Conservation (phyloP, 768 basidiomycete species). For the Mycena polygramma region DNA sequence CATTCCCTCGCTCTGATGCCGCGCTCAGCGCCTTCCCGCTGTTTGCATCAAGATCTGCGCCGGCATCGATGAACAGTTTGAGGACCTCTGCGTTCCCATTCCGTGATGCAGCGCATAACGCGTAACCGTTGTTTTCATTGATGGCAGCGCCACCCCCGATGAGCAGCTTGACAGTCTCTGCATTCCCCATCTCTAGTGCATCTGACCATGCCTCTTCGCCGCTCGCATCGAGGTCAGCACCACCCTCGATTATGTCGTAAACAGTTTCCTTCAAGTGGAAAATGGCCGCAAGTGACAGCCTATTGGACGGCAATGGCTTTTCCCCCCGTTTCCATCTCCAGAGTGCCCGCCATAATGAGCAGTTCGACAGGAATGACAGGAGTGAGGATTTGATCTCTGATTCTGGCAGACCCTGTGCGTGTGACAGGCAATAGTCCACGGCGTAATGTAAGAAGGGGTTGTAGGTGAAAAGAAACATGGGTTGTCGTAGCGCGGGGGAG, state of each 20-base stretch:
- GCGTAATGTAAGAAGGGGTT: neutral
- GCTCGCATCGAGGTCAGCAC: neutral
- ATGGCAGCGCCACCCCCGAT: neutral
- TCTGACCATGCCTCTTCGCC: neutral
- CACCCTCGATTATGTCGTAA: no score
- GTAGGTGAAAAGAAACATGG: neutral
- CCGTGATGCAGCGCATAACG: neutral
- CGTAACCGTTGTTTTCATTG: neutral
- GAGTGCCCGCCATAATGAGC: neutral
- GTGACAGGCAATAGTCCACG: neutral
- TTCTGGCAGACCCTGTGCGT: neutral
- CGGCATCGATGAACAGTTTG: neutral
- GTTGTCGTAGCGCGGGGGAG: no score
- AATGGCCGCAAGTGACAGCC: no score
- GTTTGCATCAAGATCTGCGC: neutral
- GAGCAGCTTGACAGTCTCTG: neutral
- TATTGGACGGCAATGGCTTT: no score
- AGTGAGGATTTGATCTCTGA: neutral
- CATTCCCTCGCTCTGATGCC: neutral
- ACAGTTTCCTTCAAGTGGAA: no score
- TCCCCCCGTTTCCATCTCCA: no score
- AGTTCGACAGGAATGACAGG: neutral
- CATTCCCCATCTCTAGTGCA: neutral
- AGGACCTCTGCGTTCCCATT: no score
- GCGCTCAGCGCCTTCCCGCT: neutral